phyloP scores from a whole-genome alignment of 129 eudicot species.

The Ambrosia trifida region DNA sequence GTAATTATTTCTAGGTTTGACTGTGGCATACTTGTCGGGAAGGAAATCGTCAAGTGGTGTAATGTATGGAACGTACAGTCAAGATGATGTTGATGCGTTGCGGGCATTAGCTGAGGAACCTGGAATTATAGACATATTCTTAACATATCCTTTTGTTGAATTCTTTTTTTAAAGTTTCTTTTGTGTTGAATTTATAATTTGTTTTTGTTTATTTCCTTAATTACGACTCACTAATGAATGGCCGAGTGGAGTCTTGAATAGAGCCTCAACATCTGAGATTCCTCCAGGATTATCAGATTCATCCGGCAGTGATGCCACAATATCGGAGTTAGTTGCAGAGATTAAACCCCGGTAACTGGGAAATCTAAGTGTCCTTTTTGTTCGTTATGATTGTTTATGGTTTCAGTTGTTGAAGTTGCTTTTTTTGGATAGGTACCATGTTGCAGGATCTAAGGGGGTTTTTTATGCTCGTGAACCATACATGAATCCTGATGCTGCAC shows the following conservation, averaged over 20 bases:
- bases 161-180: neutral
- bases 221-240: constrained; percentile 78
- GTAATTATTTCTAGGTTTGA: constrained; percentile 60
- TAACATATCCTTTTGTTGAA: constrained; percentile 84
- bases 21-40: constrained; percentile 97
- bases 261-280: constrained; percentile 57
- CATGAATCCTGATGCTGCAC: constrained; percentile 63
- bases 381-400: too few species aligned
- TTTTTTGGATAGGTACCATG: constrained; percentile 42
- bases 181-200: neutral
- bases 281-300: constrained; percentile 68
- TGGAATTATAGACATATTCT: constrained; percentile 77
- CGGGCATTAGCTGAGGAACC: constrained; percentile 95
- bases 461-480: constrained; percentile 93
- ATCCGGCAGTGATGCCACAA: constrained; percentile 56
- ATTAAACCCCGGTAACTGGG: constrained; percentile 69
- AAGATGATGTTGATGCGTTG: constrained; percentile 92
- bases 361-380: too few species aligned
- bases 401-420: too few species aligned
- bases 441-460: constrained; percentile 77
- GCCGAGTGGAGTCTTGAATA: constrained; percentile 79
- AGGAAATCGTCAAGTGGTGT: constrained; percentile 69
- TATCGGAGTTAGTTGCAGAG: constrained; percentile 87
- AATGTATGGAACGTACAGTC: constrained; percentile 79
- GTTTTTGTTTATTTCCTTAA: constrained; percentile 51